phyloP scores from a whole-genome alignment of 192 early-diverging fungal species.

The Umbelopsis sp. region DNA sequence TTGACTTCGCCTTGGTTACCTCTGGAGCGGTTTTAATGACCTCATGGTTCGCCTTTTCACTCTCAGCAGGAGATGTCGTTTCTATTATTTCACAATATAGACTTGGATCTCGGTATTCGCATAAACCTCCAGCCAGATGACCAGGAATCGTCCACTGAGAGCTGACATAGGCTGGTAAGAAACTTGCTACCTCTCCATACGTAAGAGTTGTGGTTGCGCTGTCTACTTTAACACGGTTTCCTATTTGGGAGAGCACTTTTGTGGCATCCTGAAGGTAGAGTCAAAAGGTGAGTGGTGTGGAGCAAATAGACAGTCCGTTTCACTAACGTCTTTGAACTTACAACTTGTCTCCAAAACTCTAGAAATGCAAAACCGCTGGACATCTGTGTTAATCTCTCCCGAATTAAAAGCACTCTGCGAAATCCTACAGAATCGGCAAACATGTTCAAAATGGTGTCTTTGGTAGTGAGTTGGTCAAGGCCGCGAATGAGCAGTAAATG shows the following conservation, averaged over 20 bases:
- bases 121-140: slow-evolving; percentile 39
- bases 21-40: slow-evolving; percentile 3
- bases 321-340: slow-evolving; percentile 18
- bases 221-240: not conserved
- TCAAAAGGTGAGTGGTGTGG: not conserved
- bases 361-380: slow-evolving; percentile 68
- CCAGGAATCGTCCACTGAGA: slow-evolving; percentile 56
- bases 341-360: slow-evolving; percentile 53
- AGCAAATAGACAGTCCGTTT: not conserved
- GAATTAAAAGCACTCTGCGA: slow-evolving; percentile 50
- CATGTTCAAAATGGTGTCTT: slow-evolving; percentile 49
- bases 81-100: slow-evolving; percentile 52
- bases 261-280: slow-evolving; percentile 4
- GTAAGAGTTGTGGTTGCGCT: slow-evolving; percentile 12
- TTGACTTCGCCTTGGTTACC: slow-evolving; percentile 13
- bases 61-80: slow-evolving; percentile 14
- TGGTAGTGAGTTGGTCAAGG: slow-evolving; percentile 61
- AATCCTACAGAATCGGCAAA: slow-evolving; percentile 26
- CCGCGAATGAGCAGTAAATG: slow-evolving; percentile 58
- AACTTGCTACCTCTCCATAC: slow-evolving; percentile 58
- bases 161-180: slow-evolving; percentile 64
- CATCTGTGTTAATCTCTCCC: slow-evolving; percentile 58
- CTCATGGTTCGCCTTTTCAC: slow-evolving; percentile 12
- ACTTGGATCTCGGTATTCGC: slow-evolving; percentile 65
- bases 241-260: not conserved